A percentile compares a stretch with the other conserved stretches of the same genome.
Evolutionary conservation across 1,139 yeast species (phyloP).

Genomic region (Candida pseudocylindracea): DNA sequence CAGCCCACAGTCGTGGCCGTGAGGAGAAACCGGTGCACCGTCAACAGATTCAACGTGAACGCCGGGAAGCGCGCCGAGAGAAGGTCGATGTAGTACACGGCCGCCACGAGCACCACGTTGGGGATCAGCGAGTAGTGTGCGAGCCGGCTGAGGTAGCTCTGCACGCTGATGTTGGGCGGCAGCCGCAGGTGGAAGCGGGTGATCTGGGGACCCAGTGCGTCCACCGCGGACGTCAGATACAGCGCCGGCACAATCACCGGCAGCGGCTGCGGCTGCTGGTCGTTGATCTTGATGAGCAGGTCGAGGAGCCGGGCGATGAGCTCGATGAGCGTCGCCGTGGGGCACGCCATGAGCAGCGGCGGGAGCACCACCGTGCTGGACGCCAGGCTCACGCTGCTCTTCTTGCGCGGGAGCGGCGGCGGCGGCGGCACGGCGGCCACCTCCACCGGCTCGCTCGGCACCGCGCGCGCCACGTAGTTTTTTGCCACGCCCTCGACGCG

Average conservation of each 20-base stretch:
- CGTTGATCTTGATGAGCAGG: constrained; percentile 49
- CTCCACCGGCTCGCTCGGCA: too few species aligned
- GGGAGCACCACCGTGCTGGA: constrained; percentile 16
- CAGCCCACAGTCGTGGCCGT: constrained; percentile 86
- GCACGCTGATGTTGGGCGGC: constrained; percentile 72
- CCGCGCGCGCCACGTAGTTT: too few species aligned
- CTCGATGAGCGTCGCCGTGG: constrained; percentile 44
- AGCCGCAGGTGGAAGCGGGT: constrained; percentile 87
- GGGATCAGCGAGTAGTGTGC: constrained; percentile 73
- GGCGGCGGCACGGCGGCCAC: too few species aligned
- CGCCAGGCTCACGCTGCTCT: too few species aligned
- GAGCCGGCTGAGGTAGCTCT: constrained; percentile 54
- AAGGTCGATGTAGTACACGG: constrained; percentile 76
- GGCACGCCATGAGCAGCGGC: constrained; percentile 36
- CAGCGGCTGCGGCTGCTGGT: constrained; percentile 6
- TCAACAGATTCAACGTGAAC: constrained; percentile 72
- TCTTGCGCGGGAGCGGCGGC: too few species aligned
- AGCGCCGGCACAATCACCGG: too few species aligned
- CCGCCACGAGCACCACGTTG: constrained; percentile 55
- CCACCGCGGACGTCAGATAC: too few species aligned
- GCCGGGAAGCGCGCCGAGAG: constrained; percentile 57
- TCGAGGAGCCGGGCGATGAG: constrained; percentile 64
- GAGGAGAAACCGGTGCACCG: constrained; percentile 77
- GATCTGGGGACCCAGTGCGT: constrained; percentile 7
- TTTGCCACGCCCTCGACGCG: too few species aligned